A percentile compares a stretch with the other conserved stretches of the same genome.
These are phyloP conservation scores for Colletotrichum sp. DNA, from an alignment of 2,329 filamentous ascomycete species.

Conservation along the genomic window DNA sequence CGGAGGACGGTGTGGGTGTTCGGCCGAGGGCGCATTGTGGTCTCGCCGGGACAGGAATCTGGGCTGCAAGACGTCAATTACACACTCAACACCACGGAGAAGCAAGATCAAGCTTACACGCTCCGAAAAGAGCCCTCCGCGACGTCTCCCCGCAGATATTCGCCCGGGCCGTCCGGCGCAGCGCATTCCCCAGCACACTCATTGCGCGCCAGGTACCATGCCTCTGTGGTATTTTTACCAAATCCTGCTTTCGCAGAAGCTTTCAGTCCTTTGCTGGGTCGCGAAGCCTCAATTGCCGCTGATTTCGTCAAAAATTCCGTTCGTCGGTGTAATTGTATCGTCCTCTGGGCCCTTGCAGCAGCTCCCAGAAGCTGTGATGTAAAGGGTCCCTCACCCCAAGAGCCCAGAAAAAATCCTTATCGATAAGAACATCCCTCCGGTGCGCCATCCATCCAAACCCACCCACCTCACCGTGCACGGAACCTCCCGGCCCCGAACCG, in stretches of 20 bases:
- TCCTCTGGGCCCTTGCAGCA: neutral
- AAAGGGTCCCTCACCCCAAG: neutral
- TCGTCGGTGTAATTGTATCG: neutral
- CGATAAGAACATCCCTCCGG: slow-evolving; percentile 3
- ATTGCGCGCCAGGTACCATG: slow-evolving; percentile 28
- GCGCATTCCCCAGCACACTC: slow-evolving; percentile 26
- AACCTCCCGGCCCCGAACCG: slow-evolving; percentile 12
- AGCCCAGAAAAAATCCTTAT: slow-evolving; percentile 6
- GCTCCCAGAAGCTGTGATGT: slow-evolving; percentile 11
- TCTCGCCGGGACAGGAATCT: neutral
- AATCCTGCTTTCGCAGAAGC: neutral
- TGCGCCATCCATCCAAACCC: neutral
- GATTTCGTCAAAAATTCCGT: neutral
- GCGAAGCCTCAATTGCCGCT: neutral
- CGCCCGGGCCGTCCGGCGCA: slow-evolving; percentile 3
- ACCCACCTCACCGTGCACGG: slow-evolving; percentile 7
- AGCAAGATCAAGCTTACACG: neutral
- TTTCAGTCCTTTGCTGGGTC: neutral
- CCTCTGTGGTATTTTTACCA: neutral
- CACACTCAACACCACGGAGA: neutral
- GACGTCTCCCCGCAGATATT: neutral
- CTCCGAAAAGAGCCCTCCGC: neutral
- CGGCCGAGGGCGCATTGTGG: neutral
- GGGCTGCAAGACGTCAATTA: neutral
- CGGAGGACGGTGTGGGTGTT: neutral